phyloP scores from a whole-genome alignment of 257 asterid genomes.

The Solanum chmielewskii region DNA sequence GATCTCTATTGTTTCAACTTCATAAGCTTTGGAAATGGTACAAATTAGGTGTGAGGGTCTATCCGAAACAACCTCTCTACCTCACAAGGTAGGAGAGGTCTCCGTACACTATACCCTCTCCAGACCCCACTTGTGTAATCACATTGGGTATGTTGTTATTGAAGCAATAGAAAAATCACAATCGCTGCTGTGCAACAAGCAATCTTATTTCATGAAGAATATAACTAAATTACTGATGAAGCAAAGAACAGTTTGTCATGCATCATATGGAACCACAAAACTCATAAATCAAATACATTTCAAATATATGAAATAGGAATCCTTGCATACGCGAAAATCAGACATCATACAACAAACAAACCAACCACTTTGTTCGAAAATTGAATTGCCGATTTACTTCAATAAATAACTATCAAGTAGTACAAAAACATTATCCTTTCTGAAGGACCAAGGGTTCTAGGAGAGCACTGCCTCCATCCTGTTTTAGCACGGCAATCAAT shows the following conservation, averaged over 20 bases:
- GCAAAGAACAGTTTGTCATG: background rate
- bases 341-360: background rate
- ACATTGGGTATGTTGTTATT: background rate
- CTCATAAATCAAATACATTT: background rate
- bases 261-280: background rate
- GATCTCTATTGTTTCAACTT: background rate
- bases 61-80: too few relatives aligned
- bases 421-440: constrained; percentile 1
- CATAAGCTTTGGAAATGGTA: background rate
- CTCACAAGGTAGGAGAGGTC: background rate
- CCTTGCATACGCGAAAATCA: background rate
- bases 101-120: background rate
- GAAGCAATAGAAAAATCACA: background rate
- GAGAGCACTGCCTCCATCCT: constrained; percentile 1
- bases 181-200: background rate
- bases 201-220: background rate
- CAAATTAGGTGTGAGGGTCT: background rate
- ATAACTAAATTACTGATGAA: background rate
- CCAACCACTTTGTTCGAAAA: background rate
- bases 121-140: background rate
- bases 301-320: background rate
- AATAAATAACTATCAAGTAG: background rate
- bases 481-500: background rate
- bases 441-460: background rate
- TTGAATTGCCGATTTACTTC: background rate